Evolutionary conservation across 2,329 filamentous ascomycete species (phyloP), one percentile per base, ranked within the genome.

Genomic region (Penicillium sp.): DNA sequence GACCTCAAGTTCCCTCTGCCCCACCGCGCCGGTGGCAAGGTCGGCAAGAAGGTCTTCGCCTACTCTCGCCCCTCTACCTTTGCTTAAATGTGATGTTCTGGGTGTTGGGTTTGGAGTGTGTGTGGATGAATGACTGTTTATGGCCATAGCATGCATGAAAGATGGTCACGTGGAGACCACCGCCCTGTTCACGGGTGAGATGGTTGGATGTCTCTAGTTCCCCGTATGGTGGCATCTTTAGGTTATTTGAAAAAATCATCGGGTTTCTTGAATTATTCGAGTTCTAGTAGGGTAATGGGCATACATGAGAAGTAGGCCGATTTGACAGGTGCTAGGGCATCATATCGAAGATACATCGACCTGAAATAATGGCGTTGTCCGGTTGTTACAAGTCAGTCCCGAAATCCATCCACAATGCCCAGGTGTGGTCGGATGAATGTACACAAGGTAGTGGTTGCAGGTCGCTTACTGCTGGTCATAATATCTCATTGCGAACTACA

Each of bases 1-100:
- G 74, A 83, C 76, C 87, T 98, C 76, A 88, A 86, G 77, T 98
- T 98, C 88, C 93, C 93, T 74, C 88, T 98, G 65, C 93, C 93
- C 73, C 93, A 98, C 83, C 93, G 94, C 70, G 77, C 90, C 71
- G 48, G 48, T 42, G 80, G 84, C 79, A 90, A 89, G 79, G 80
- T 81, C 73, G 83, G 79, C 80, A 87, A 85, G 81, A 95, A 95
- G 83, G 72, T 97, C 74, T 98, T 95, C 81, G 82, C 86, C 73
- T 83, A 88, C 71, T 88, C 83, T 78, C 85, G 93, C 77, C 93
- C 93, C 70, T 88, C 88, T 70, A 98, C 93, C 75, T 97, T 97
- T 82, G 93, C 89, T 82, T 97, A 89, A 82, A 81, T 72, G 76
- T 66, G 63, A 64, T 51, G 60, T 63, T 64, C 58, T 63, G 56